A percentile compares a stretch with the other conserved stretches of the same genome.
phyloP scores from a whole-genome alignment of 495 filamentous ascomycete genomes.

The Emericellopsis terricola region DNA sequence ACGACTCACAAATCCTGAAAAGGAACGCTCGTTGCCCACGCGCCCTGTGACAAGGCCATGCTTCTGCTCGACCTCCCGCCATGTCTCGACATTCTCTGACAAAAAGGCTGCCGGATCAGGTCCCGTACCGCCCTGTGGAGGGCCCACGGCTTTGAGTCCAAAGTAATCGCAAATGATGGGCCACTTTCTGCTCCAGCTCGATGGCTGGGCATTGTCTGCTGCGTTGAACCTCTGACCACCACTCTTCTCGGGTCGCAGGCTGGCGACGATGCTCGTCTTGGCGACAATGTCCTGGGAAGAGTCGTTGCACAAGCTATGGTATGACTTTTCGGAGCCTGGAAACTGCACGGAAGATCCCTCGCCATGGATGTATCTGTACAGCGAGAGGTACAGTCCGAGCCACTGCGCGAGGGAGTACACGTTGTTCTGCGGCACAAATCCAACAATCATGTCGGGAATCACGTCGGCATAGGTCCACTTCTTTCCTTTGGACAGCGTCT shows the following conservation, averaged over 20 bases:
- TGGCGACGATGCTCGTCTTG: conserved; percentile 20
- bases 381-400: conserved; percentile 16
- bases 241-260: conserved; percentile 7
- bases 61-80: conserved; percentile 1
- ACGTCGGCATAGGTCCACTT: conserved; percentile 25
- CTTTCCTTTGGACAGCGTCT: conserved; percentile 16
- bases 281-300: conserved; percentile 24
- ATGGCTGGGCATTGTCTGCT: conserved; percentile 11
- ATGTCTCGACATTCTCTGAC: neutral
- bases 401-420: conserved; percentile 22
- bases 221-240: conserved; percentile 15
- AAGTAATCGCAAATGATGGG: conserved; percentile 18
- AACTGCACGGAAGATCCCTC: conserved; percentile 16
- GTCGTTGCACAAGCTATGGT: conserved; percentile 11
- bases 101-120: neutral
- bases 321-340: conserved; percentile 15
- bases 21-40: neutral
- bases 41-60: conserved; percentile 2
- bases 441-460: conserved; percentile 22
- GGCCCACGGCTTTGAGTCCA: conserved; percentile 13
- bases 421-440: conserved; percentile 7
- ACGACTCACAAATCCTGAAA: conserved; percentile 4
- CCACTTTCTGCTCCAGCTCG: conserved; percentile 18
- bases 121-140: neutral
- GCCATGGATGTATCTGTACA: conserved; percentile 3